Percentiles rank a stretch among this genome's conserved stretches.
Evolutionary conservation across 108 stramenopile genomes (phyloP).

Genomic region (Fragilaria crotonensis): DNA sequence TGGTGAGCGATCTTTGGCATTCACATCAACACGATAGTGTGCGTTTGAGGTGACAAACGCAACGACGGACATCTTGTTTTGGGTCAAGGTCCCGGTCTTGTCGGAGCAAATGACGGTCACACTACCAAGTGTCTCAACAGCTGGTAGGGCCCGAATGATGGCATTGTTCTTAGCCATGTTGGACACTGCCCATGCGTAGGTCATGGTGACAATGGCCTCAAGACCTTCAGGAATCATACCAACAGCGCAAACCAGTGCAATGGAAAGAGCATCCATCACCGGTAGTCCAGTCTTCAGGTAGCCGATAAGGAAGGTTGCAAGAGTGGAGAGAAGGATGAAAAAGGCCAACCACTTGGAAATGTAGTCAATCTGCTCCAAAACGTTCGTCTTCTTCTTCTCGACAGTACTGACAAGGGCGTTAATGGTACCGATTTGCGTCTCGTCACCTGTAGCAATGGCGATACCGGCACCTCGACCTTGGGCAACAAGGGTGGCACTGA

Average conservation of each 20-base stretch:
- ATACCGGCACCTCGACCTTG: conserved; percentile 83
- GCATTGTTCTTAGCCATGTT: conserved; percentile 87
- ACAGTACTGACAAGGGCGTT: conserved; percentile 71
- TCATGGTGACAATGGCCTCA: conserved; percentile 91
- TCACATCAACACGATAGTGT: conserved; percentile 51
- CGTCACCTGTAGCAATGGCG: conserved; percentile 72
- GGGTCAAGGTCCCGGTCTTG: conserved; percentile 98
- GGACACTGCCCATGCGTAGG: conserved; percentile 82
- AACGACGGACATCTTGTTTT: conserved; percentile 88
- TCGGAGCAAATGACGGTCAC: conserved; percentile 94
- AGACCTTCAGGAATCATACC: conserved; percentile 98
- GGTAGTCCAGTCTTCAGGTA: conserved; percentile 42
- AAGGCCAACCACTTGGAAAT: conserved; percentile 79
- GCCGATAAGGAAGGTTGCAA: conserved; percentile 72
- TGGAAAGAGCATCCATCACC: conserved; percentile 59
- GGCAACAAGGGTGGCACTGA: conserved; percentile 86
- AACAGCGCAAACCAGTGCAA: conserved; percentile 83
- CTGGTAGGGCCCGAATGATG: conserved; percentile 84
- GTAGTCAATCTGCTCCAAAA: conserved; percentile 84
- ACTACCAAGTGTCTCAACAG: conserved; percentile 97
- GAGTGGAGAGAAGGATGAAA: conserved; percentile 66
- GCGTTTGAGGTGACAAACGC: conserved; percentile 70
- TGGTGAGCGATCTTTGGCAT: conserved; percentile 33
- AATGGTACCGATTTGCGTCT: conserved; percentile 96
- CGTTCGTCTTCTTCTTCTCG: conserved; percentile 85